Percentiles rank a stretch among this genome's conserved stretches.
These are phyloP conservation scores for Boehmeria nivea DNA, from an alignment of 306 rosid genomes.

Conservation along the genomic window DNA sequence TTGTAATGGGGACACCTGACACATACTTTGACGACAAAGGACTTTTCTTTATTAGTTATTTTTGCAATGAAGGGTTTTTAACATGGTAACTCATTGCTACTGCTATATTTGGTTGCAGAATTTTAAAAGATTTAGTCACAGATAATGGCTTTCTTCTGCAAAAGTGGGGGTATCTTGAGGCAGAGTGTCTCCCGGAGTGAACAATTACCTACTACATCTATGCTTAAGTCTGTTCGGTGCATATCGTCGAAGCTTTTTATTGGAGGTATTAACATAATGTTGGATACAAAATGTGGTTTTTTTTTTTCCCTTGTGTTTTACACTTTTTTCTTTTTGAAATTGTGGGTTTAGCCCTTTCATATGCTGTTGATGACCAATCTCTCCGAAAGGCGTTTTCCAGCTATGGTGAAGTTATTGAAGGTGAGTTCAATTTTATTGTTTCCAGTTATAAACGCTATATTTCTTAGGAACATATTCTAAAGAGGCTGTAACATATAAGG, in stretches of 20 bases:
- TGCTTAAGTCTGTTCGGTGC: constrained; percentile 53
- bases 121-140: no score
- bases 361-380: constrained; percentile 54
- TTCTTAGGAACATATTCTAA: no score
- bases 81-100: no score
- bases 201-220: constrained; percentile 38
- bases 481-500: no score
- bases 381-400: constrained; percentile 60
- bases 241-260: constrained; percentile 76
- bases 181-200: constrained; percentile 39
- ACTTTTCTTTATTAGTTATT: no score
- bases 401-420: constrained; percentile 67
- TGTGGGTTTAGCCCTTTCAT: constrained; percentile 54
- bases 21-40: no score
- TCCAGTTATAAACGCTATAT: no score
- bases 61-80: no score
- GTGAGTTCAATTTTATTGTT: constrained; percentile 32
- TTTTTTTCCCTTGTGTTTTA: constrained; percentile 1
- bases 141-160: constrained; percentile 47
- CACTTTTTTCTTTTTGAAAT: background rate
- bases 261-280: constrained; percentile 45
- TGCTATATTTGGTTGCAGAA: no score
- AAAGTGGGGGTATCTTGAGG: constrained; percentile 48
- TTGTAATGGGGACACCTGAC: no score
- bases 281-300: background rate